phyloP scores from a whole-genome alignment of 2,329 filamentous ascomycete genomes.

The Fusarium secorum region DNA sequence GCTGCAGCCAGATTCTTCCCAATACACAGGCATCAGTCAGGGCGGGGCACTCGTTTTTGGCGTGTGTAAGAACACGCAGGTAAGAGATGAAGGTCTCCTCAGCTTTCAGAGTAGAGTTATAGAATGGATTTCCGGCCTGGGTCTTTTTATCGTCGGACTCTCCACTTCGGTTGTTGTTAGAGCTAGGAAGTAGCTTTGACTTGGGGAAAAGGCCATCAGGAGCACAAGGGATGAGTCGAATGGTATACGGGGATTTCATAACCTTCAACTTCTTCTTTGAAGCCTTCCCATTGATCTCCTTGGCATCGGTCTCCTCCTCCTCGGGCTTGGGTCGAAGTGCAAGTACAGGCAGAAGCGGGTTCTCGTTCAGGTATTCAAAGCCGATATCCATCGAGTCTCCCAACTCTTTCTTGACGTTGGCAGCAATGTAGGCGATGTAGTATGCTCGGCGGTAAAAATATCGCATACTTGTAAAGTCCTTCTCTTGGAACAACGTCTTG shows the following conservation, averaged over 20 bases:
- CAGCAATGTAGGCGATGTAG: conserved; percentile 84
- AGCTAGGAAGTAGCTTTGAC: conserved; percentile 73
- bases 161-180: conserved; percentile 72
- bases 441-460: conserved; percentile 96
- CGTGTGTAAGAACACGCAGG: conserved; percentile 76
- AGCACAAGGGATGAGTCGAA: conserved; percentile 81
- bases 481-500: conserved; percentile 80
- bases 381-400: conserved; percentile 62
- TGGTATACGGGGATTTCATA: conserved; percentile 58
- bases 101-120: conserved; percentile 84
- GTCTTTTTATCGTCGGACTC: conserved; percentile 53
- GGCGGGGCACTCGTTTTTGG: conserved; percentile 72
- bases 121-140: conserved; percentile 74
- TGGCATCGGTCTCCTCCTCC: conserved; percentile 23
- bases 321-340: conserved; percentile 50
- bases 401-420: conserved; percentile 68
- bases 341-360: conserved; percentile 77
- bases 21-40: conserved; percentile 87
- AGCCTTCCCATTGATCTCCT: conserved; percentile 23
- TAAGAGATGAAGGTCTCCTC: conserved; percentile 79
- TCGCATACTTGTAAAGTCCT: conserved; percentile 90
- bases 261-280: conserved; percentile 39
- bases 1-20: conserved; percentile 87
- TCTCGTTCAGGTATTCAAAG: conserved; percentile 75
- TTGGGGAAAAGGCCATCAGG: conserved; percentile 73